These are phyloP conservation scores for Lasiodiplodia hormozganensis DNA, from an alignment of 2,329 filamentous ascomycete species.

Conservation along the genomic window DNA sequence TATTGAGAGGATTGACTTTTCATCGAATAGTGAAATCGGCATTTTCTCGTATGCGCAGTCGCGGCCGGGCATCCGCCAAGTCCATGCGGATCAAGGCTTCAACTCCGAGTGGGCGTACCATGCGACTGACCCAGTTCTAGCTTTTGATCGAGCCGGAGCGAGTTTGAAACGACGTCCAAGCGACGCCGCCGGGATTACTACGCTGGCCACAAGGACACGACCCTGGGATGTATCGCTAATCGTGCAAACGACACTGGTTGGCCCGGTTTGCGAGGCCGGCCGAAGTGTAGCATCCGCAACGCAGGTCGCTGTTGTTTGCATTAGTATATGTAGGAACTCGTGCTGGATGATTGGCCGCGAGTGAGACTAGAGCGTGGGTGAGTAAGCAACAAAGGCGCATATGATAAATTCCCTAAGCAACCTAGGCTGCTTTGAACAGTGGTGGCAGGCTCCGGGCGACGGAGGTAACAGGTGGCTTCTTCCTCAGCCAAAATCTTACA, in stretches of 20 bases:
- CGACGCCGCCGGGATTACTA: constrained; percentile 13
- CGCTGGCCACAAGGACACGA: constrained; percentile 14
- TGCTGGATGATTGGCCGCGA: constrained; percentile 21
- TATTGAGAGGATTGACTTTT: not conserved
- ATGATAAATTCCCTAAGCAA: constrained; percentile 17
- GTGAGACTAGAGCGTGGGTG: constrained; percentile 23
- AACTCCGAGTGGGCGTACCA: not conserved
- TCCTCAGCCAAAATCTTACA: constrained; percentile 18
- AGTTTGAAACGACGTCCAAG: not conserved
- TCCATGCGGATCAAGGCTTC: not conserved
- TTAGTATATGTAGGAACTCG: constrained; percentile 29
- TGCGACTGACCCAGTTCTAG: not conserved
- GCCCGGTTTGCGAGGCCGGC: constrained; percentile 1
- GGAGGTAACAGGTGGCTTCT: constrained; percentile 17
- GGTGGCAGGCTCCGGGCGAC: constrained; percentile 7
- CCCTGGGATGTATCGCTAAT: constrained; percentile 12
- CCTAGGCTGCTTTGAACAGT: constrained; percentile 9
- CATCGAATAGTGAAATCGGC: not conserved
- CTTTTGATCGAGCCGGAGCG: constrained; percentile 6
- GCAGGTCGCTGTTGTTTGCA: constrained; percentile 25
- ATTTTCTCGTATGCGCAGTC: not conserved
- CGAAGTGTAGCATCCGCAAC: constrained; percentile 21
- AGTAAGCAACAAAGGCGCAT: constrained; percentile 27
- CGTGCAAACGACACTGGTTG: constrained; percentile 22
- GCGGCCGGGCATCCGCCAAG: not conserved